These are phyloP conservation scores for Candida insectalens DNA, from an alignment of 805 yeast genomes.

Conservation along the genomic window DNA sequence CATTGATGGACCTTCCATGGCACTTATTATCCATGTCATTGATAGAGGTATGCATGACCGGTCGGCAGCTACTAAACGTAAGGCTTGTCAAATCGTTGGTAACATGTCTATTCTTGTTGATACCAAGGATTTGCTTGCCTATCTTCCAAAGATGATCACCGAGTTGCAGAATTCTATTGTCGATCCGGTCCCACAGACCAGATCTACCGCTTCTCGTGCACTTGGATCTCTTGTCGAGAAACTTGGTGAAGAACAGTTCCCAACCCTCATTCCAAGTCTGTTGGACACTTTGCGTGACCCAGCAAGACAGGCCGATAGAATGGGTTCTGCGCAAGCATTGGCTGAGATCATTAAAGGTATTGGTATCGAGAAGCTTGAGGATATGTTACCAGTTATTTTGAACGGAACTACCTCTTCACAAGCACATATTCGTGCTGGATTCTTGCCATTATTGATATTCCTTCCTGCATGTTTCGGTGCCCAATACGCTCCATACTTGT, in stretches of 20 bases:
- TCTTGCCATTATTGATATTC: constrained; percentile 79
- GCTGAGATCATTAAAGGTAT: constrained; percentile 91
- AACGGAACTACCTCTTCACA: constrained; percentile 59
- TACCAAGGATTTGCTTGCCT: constrained; percentile 74
- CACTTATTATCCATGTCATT: constrained; percentile 87
- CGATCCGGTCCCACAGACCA: constrained; percentile 94
- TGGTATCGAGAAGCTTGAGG: constrained; percentile 82
- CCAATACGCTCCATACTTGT: constrained; percentile 83
- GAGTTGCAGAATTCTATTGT: constrained; percentile 94
- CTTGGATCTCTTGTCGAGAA: constrained; percentile 93
- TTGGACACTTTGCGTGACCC: constrained; percentile 71
- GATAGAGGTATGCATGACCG: constrained; percentile 94
- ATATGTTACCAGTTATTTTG: constrained; percentile 72
- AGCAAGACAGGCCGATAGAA: constrained; percentile 74
- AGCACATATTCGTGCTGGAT: constrained; percentile 78
- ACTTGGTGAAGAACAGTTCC: constrained; percentile 93
- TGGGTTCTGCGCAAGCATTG: constrained; percentile 96
- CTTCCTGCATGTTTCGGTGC: constrained; percentile 92
- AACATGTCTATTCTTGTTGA: constrained; percentile 97
- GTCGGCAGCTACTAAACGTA: constrained; percentile 85
- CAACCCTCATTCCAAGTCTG: constrained; percentile 76
- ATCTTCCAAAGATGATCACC: constrained; percentile 63
- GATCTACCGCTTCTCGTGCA: constrained; percentile 97
- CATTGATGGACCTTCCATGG: constrained; percentile 96
- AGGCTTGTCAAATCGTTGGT: constrained; percentile 97